Conservation (phyloP, 2,329 filamentous ascomycete species). For the Pochonia chlamydosporia region DNA sequence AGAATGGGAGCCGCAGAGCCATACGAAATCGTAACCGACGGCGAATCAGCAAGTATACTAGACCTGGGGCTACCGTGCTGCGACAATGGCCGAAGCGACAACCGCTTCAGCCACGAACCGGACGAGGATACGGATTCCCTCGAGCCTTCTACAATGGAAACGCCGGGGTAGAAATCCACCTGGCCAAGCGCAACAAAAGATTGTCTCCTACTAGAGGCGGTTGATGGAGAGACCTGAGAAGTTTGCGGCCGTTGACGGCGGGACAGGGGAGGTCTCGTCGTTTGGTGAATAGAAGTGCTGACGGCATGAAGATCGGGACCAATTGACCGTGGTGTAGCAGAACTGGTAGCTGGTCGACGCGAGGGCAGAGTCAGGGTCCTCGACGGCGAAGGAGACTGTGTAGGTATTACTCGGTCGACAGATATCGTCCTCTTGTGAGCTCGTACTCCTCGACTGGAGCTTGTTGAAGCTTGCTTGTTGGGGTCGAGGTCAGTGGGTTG, state of each 20-base stretch:
- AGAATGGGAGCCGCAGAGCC: constrained; percentile 62
- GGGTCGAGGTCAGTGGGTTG: constrained; percentile 40
- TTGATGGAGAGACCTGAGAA: constrained; percentile 36
- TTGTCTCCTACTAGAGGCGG: constrained; percentile 32
- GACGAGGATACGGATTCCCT: constrained; percentile 56
- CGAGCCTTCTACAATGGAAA: constrained; percentile 34
- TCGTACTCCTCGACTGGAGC: constrained; percentile 5
- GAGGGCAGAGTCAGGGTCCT: constrained; percentile 5
- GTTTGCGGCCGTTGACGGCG: constrained; percentile 31
- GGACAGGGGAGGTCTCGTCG: constrained; percentile 29
- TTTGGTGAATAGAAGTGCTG: constrained; percentile 23
- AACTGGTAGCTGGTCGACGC: constrained; percentile 9
- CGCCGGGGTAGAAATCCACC: background rate
- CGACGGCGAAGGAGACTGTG: constrained; percentile 1
- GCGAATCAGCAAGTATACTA: constrained; percentile 59
- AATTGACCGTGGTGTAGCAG: background rate
- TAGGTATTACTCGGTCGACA: constrained; percentile 27
- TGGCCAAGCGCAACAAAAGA: constrained; percentile 26
- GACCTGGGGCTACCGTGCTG: constrained; percentile 60
- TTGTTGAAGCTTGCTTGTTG: constrained; percentile 18
- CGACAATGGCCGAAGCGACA: constrained; percentile 61
- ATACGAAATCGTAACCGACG: constrained; percentile 60
- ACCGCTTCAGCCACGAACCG: constrained; percentile 66
- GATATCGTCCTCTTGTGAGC: constrained; percentile 24
- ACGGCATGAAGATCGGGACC: constrained; percentile 13